Conservation (phyloP, 2,329 filamentous ascomycete genomes). For the Epicoccum nigrum region DNA sequence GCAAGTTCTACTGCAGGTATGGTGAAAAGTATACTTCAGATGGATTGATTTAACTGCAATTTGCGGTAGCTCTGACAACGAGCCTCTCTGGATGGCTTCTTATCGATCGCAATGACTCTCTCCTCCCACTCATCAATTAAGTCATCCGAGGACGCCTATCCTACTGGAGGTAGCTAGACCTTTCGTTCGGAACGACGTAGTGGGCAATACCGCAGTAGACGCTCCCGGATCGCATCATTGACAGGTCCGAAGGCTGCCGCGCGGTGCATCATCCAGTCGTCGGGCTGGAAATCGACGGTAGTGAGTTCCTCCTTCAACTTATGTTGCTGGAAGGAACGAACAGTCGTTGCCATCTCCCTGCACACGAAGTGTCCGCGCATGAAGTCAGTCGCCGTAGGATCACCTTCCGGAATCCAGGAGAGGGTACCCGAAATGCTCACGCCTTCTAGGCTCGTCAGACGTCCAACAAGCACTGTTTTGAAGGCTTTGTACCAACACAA, state of each 20-base stretch:
- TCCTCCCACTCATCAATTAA: too few species aligned
- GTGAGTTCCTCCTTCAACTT: neutral
- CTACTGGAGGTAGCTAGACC: neutral
- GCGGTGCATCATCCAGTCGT: too few species aligned
- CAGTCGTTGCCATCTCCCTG: neutral
- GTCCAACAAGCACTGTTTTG: neutral
- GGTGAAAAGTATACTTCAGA: too few species aligned
- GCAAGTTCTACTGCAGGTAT: too few species aligned
- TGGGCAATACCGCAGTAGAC: neutral
- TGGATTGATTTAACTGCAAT: too few species aligned
- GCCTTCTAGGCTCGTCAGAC: neutral
- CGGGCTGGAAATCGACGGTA: neutral
- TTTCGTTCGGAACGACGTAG: neutral
- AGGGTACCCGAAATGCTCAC: neutral
- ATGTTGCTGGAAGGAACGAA: slow-evolving; percentile 4
- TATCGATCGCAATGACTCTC: too few species aligned
- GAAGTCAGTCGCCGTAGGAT: neutral
- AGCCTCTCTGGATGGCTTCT: too few species aligned
- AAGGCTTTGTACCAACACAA: neutral
- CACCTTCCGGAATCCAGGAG: neutral
- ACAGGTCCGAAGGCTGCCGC: neutral
- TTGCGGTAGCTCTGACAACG: too few species aligned
- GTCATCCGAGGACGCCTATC: too few species aligned
- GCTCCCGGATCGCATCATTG: neutral
- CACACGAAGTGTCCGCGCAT: neutral